Base-by-base conservation (phyloP, 495 filamentous ascomycete species). In the Podospora comata region DNA sequence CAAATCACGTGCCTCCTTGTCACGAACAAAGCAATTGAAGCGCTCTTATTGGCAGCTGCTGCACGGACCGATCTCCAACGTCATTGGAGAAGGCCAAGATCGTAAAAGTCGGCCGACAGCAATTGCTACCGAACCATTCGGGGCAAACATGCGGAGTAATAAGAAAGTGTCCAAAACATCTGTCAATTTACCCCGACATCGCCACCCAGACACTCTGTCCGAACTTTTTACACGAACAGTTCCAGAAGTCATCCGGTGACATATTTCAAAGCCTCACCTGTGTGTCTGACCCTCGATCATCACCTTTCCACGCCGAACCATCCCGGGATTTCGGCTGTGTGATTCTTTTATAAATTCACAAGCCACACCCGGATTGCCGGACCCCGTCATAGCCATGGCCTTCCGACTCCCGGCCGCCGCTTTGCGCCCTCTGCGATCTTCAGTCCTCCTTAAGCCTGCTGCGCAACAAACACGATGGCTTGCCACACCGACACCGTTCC, bases 401-500 rank as follows among this genome's bases (percentile, higher is more conserved):
- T 70, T 82, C 70, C 77, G 80, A 67, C 76, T 79, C 65, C 79
- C 79, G 61, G 76, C 82, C 56, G 69, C 69, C 20, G 74, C 68
- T 60, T 62, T 75, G 60, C 73, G 70, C 28, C 71, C 75, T 16
- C 67, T 71, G 66, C 55, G 68, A 57, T 55, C 72, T 61, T 72
- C 64, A 61, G 64, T 48, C 60, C 30, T 68, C 69, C 69, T 74
- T 58, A 67, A 71, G 65, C 71, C 67, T 2, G 64, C 55, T 39
- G 39, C 68, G 26, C 75, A 71, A 65, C 83, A 84, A 71, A 67
- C 67, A 57, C 78, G 86, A 70, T 78, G 79, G 70, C 81, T 92
- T 62, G 90, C 91, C 20, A 92, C 88, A 32, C 84, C 87, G 30
- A 48, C 32, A 48, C 26, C 59, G 18, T 58, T 90, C 3, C 91